Evolutionary conservation across 371 early-diverging fungal species (phyloP).

Genomic region (Lichtheimia hyalospora): DNA sequence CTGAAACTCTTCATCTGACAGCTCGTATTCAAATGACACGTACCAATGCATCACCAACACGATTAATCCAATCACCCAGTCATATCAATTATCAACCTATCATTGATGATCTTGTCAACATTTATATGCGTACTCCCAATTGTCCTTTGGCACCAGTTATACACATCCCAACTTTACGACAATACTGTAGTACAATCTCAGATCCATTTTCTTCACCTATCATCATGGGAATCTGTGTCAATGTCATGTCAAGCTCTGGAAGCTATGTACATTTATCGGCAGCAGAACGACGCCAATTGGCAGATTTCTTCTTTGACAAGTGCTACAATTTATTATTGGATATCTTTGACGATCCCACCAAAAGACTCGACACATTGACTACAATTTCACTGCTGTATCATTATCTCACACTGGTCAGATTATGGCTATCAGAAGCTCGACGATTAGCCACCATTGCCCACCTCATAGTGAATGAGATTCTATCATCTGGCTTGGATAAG

Average conservation of each 20-base stretch:
- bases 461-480: not conserved
- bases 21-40: not conserved
- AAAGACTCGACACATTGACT: conserved; percentile 14
- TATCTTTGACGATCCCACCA: conserved; percentile 22
- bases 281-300: conserved; percentile 13
- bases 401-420: not conserved
- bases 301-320: conserved; percentile 16
- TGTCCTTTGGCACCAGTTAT: conserved; percentile 2
- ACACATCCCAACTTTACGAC: conserved; percentile 3
- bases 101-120: conserved; percentile 3
- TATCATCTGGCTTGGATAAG: not conserved
- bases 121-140: conserved; percentile 5
- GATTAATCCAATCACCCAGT: not conserved
- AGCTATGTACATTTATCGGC: not conserved
- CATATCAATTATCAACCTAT: not conserved
- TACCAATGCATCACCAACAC: no score
- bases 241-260: not conserved
- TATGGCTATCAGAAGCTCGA: conserved; percentile 4
- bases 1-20: not conserved
- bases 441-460: conserved; percentile 3
- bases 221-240: conserved; percentile 14
- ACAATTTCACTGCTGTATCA: not conserved
- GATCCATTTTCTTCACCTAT: conserved; percentile 14
- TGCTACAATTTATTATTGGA: conserved; percentile 10
- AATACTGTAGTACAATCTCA: not conserved